Evolutionary conservation across 2,329 filamentous ascomycete genomes (phyloP).

Genomic region (Blastomyces silverae): DNA sequence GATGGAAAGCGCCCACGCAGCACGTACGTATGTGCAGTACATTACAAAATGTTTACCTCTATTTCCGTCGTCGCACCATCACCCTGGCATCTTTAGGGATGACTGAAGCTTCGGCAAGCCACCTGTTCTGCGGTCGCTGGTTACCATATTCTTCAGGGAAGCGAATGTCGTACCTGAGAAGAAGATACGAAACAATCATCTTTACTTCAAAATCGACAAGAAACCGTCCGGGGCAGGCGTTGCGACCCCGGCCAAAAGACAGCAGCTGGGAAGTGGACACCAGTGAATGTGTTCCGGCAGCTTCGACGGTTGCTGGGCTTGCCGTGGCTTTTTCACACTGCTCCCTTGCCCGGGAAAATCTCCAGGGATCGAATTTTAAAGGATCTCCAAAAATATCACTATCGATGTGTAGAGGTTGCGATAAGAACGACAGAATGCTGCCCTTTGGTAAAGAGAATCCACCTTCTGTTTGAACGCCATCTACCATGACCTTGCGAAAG

Average conservation of each 20-base stretch:
- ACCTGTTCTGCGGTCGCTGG: background rate
- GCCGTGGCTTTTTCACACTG: background rate
- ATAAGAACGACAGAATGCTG: background rate
- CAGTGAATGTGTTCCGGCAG: background rate
- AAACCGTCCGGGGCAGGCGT: background rate
- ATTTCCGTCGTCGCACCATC: background rate
- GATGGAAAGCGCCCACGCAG: too few relatives aligned
- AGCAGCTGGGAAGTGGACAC: background rate
- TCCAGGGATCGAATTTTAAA: constrained; percentile 1
- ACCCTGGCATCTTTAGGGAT: background rate
- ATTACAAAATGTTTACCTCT: background rate
- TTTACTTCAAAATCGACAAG: constrained; percentile 1
- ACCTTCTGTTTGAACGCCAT: background rate
- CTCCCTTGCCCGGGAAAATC: background rate
- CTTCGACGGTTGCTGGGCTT: background rate
- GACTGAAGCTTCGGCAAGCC: background rate
- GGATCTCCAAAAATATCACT: background rate
- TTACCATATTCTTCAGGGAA: background rate
- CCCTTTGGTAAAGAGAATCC: background rate
- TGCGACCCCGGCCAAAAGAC: background rate
- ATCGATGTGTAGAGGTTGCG: background rate
- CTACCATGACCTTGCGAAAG: background rate
- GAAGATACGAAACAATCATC: background rate
- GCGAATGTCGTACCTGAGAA: background rate
- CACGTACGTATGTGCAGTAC: too few relatives aligned